Evolutionary conservation across 129 eudicot species (phyloP), one percentile per base, ranked within the genome.

Genomic region (Gnaphalium uliginosum): DNA sequence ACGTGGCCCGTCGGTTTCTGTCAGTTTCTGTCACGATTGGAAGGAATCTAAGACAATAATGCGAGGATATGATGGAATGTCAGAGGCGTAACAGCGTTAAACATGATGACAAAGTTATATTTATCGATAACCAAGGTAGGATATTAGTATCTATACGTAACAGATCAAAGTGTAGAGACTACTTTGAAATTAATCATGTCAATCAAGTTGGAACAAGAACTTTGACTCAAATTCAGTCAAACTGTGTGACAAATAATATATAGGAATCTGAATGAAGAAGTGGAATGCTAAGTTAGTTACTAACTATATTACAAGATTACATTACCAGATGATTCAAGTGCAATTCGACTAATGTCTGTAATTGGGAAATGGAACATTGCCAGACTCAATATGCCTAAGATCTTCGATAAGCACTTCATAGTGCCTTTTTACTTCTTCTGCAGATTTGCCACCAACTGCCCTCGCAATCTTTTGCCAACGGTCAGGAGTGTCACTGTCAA

Each of bases 391-490:
- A 74, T 82, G 87, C 83, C 73, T 80, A 73, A 90, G 81, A 75
- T 90, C 96, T 78, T 88, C 88, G 1, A 88, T 63, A 32, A 90
- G 96, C 69, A 88, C 65, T 70, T 84, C 86, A 63, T 90, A 90
- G 76, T 88, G 96, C 84, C 85, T 80, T 81, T 87, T 90, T 67
- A 90, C 96, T 74, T 90, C 90, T 79, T 90, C 93, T 8, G 81
- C 87, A 25, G 93, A 84, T 78, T 90, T 90, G 4, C 88, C 90
- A 71, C 85, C 96, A 13, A 90, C 96, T 17, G 88, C 87, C 62
- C 83, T 78, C 19, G 93, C 92, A 74, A 90, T 67, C 43, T 87
- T 90, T 54, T 81, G 89, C 96, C 96, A 90, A 39, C 91, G 86
- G 79, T 90, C 96, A 2, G 92, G 91, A 41, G 96, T 86, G 75